Evolutionary conservation across 352 stramenopile species (phyloP), one percentile per base, ranked within the genome.

Genomic region (Phytophthora sp.): DNA sequence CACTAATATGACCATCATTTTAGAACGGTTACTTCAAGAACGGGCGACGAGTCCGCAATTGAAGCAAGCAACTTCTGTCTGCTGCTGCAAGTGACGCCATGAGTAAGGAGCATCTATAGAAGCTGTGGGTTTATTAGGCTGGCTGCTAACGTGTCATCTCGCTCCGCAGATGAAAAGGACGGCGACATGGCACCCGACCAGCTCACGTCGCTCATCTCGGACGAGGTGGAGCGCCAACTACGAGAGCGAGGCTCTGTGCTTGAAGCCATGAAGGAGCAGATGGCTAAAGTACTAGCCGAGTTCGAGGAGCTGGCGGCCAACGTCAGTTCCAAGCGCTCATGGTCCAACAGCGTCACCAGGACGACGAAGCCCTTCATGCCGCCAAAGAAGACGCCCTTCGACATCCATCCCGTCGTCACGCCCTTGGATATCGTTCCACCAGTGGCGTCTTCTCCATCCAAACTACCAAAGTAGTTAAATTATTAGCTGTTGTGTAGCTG

Each of bases 301-400:
- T 88, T 92, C 46, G 84, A 92, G 53, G 80, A 90, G 59, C 66
- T 90, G 45, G 73, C 80, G 33, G 74, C 52, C 57, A 85, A 74
- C 29, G 59, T 83, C 21, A 73, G 76, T 41, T 74, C 82, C 39
- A 87, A 90, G 63, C 80, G 79, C 15, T 86, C 84, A 35, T 92
- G 84, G 84, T 88, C 83, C 62, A 88, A 86, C 38, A 86, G 79
- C 46, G 57, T 90, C 20, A 58, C 46, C 27, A 90, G 84, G 21
- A 30, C 38, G 49, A 71, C 73, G 7, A 73, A 59, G 11, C 58
- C 64, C 9, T 38, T 68, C 26, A 21, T 42, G 20, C 63, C 64
- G 21, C 57, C 51, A 44, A 73, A 69, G 50, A 33, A 30, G 27
- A 27, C 44, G 36, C 44, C 38, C 13, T 63, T 68, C 8, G 36